phyloP scores from a whole-genome alignment of 192 early-diverging fungal species.

The Linnemannia zychae region DNA sequence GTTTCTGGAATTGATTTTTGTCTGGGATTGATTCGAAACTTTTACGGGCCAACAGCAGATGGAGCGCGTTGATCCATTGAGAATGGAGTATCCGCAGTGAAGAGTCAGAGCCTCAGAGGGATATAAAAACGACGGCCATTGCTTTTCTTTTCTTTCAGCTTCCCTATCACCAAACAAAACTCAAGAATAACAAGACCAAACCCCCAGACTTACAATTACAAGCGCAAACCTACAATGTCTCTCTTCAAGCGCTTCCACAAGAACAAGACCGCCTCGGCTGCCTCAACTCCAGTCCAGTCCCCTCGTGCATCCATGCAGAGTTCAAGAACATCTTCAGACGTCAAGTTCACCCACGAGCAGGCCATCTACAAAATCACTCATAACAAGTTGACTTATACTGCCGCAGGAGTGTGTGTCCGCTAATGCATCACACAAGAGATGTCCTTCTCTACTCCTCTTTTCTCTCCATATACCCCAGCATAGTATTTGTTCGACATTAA shows the following conservation, averaged over 20 bases:
- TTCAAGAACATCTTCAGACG: not conserved
- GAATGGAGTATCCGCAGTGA: not conserved
- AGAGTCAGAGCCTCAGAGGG: not conserved
- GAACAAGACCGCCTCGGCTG: conserved; percentile 21
- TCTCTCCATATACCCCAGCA: not conserved
- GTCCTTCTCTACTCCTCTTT: not conserved
- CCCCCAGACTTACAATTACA: not conserved
- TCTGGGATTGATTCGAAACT: not conserved
- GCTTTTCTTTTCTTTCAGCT: not conserved
- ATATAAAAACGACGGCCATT: not conserved
- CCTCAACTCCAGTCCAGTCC: conserved; percentile 1
- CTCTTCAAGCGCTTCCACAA: conserved; percentile 27
- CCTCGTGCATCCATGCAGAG: not conserved
- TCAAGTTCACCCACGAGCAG: not conserved
- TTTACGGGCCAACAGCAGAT: not conserved
- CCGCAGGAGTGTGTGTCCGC: not conserved
- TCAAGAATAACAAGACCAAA: not conserved
- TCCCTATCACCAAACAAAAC: not conserved
- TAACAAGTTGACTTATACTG: not conserved
- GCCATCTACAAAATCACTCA: not conserved
- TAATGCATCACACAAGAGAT: not conserved
- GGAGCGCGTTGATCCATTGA: too few species aligned
- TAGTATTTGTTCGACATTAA: not conserved
- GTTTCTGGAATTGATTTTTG: not conserved
- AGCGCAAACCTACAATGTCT: not conserved